These are phyloP conservation scores for Aspergillus steynii DNA, from an alignment of 495 filamentous ascomycete species.

Conservation along the genomic window DNA sequence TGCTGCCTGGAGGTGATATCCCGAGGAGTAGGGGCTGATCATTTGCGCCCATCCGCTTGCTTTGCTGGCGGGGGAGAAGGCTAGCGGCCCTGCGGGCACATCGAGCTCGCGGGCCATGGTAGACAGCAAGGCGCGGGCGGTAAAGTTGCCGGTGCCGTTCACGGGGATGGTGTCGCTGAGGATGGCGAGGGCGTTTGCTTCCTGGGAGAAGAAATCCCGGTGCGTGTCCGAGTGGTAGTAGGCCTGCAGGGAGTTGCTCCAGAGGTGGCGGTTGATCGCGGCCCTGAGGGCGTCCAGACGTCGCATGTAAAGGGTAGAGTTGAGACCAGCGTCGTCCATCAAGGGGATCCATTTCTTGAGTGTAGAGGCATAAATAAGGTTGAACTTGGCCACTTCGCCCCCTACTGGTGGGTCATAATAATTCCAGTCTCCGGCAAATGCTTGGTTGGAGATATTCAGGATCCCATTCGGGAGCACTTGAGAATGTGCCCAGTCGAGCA, in stretches of 20 bases:
- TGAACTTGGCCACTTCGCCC: conserved; percentile 24
- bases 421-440: conserved; percentile 25
- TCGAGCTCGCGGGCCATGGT: conserved; percentile 16
- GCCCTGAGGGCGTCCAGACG: conserved; percentile 17
- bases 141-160: not conserved
- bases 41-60: conserved; percentile 15
- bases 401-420: conserved; percentile 23
- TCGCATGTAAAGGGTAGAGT: conserved; percentile 13
- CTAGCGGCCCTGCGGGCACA: conserved; percentile 11
- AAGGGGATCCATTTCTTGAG: conserved; percentile 16
- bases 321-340: conserved; percentile 12
- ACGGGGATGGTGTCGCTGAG: conserved; percentile 12
- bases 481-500: conserved; percentile 25
- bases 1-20: conserved; percentile 19
- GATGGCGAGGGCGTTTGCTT: conserved; percentile 24
- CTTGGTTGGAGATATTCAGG: conserved; percentile 19
- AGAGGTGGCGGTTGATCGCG: conserved; percentile 21
- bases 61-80: conserved; percentile 16
- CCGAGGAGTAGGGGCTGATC: conserved; percentile 17
- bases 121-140: conserved; percentile 10
- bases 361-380: conserved; percentile 23
- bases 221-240: conserved; percentile 19
- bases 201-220: conserved; percentile 19
- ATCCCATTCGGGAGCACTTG: conserved; percentile 22
- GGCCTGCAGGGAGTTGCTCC: conserved; percentile 21